A percentile compares a stretch with the other conserved stretches of the same genome.
Conservation (phyloP, 805 yeast species). For the Saccharomycopsis synnaedendra region DNA sequence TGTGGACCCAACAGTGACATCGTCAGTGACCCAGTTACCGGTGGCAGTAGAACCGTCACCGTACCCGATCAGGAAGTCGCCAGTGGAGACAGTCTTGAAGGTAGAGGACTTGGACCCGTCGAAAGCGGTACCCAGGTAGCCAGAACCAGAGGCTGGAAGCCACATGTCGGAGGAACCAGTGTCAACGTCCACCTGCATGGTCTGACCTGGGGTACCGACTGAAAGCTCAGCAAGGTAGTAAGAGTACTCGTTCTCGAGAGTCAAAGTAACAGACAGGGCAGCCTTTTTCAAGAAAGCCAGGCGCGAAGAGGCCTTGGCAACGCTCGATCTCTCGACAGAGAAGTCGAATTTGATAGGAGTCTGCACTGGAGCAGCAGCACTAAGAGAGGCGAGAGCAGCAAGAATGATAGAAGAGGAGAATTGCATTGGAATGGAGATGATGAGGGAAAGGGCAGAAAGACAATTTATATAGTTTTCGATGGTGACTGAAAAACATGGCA, state of each 20-base stretch:
- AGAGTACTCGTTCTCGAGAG: slow-evolving; percentile 27
- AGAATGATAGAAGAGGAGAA: slow-evolving; percentile 7
- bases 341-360: slow-evolving; percentile 10
- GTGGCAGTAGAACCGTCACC: slow-evolving; percentile 37
- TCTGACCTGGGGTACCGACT: slow-evolving; percentile 34
- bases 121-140: slow-evolving; percentile 25
- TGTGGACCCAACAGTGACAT: slow-evolving; percentile 16
- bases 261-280: slow-evolving; percentile 17
- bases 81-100: slow-evolving; percentile 22
- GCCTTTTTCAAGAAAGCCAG: slow-evolving; percentile 2
- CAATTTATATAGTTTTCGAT: not conserved
- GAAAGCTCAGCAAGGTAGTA: slow-evolving; percentile 34
- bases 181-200: slow-evolving; percentile 31
- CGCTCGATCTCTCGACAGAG: not conserved
- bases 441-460: not conserved
- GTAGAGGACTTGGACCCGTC: slow-evolving; percentile 24
- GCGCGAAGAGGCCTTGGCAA: not conserved
- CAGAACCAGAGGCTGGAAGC: slow-evolving; percentile 25
- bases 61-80: slow-evolving; percentile 29
- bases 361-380: slow-evolving; percentile 10
- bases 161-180: slow-evolving; percentile 41
- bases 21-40: slow-evolving; percentile 32
- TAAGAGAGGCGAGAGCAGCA: slow-evolving; percentile 8
- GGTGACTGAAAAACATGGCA: not conserved
- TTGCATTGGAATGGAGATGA: slow-evolving; percentile 8